phyloP scores from a whole-genome alignment of 306 rosid species.

The Hylodesmum podocarpum region DNA sequence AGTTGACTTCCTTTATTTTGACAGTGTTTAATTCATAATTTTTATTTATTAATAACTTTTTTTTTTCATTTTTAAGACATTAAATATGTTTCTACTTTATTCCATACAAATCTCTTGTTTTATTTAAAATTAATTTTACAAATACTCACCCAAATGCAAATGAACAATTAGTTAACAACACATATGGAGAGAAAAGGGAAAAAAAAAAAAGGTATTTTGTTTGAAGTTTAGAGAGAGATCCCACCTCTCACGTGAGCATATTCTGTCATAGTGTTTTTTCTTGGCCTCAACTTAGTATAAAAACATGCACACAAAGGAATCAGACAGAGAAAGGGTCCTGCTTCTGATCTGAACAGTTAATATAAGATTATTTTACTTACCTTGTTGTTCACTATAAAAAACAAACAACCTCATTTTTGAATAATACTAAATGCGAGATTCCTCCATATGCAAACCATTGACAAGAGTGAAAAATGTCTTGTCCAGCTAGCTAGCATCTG shows the following conservation, averaged over 20 bases:
- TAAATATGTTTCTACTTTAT: no score
- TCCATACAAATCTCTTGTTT: no score
- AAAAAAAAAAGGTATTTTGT: not conserved
- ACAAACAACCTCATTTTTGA: not conserved
- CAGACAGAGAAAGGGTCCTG: not conserved
- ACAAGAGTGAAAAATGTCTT: not conserved
- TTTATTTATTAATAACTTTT: no score
- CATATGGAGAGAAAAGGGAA: no score
- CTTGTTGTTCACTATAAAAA: not conserved
- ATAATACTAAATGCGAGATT: not conserved
- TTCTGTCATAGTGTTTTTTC: not conserved
- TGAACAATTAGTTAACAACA: no score
- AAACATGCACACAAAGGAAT: not conserved
- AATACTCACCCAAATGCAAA: no score
- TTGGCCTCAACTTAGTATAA: no score
- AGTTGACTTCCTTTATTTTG: no score
- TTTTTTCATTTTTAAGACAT: no score
- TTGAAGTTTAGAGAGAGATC: not conserved
- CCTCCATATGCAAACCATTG: not conserved
- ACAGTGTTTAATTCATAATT: no score
- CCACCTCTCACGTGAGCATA: constrained; percentile 8
- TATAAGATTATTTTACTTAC: not conserved
- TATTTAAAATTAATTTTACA: no score
- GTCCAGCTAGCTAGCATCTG: not conserved
- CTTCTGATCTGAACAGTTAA: not conserved